These are phyloP conservation scores for Pseudozyma flocculosa DNA, from an alignment of 1,284 basidiomycete genomes.

Conservation along the genomic window DNA sequence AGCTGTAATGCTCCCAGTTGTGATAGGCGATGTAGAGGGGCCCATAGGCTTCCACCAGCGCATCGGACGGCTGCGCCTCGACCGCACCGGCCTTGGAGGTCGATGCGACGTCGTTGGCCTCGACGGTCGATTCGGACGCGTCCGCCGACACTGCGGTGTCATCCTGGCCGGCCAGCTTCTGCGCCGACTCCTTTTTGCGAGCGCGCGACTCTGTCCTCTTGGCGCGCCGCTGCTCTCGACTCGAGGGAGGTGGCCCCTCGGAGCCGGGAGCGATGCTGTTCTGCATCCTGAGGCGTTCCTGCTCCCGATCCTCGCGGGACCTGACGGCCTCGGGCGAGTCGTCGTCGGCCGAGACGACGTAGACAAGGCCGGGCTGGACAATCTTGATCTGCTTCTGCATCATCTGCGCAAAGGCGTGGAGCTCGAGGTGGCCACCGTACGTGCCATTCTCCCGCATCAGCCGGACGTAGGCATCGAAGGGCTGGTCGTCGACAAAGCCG, in stretches of 20 bases:
- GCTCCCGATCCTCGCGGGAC: conserved; percentile 26
- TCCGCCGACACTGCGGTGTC: not conserved
- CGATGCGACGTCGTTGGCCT: no score
- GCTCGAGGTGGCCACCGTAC: conserved; percentile 86
- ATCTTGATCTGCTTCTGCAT: conserved; percentile 78
- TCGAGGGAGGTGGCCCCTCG: conserved; percentile 24
- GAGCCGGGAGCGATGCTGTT: conserved; percentile 19
- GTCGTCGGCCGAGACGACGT: conserved; percentile 57
- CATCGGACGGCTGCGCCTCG: not conserved
- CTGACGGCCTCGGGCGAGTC: conserved; percentile 47
- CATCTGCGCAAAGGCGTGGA: conserved; percentile 84
- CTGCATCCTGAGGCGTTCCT: conserved; percentile 30
- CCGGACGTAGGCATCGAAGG: conserved; percentile 51
- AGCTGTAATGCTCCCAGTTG: conserved; percentile 93
- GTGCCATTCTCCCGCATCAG: conserved; percentile 65
- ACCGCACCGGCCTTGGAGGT: conserved; percentile 4
- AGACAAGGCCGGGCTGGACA: conserved; percentile 72
- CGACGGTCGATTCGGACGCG: no score
- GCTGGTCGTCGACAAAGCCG: conserved; percentile 80
- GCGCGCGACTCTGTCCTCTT: conserved; percentile 23
- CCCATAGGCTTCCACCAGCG: conserved; percentile 40
- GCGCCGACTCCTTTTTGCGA: conserved; percentile 16
- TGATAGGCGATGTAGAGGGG: conserved; percentile 65
- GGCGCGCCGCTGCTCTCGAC: conserved; percentile 27
- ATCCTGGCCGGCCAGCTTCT: not conserved